phyloP scores from a whole-genome alignment of 1,284 basidiomycete species.

The Mycosarcoma mackinlayi region DNA sequence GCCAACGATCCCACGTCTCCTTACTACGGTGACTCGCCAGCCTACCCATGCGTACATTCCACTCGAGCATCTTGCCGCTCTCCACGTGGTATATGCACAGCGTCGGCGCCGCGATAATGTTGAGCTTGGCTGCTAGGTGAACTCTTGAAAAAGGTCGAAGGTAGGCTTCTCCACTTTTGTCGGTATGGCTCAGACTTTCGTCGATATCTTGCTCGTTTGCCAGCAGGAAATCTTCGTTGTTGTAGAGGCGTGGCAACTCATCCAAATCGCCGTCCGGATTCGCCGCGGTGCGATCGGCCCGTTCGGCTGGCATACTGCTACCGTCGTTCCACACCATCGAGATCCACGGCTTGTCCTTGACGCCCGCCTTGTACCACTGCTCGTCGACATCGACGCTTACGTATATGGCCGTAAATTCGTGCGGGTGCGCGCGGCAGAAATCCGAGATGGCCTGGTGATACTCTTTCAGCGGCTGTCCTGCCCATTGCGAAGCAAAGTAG shows the following conservation, averaged over 20 bases:
- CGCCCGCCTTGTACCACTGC: slow-evolving; percentile 63
- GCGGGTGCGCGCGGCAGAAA: slow-evolving; percentile 61
- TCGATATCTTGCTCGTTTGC: slow-evolving; percentile 69
- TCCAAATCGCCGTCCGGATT: slow-evolving; percentile 25
- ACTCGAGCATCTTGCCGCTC: slow-evolving; percentile 61
- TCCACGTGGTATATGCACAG: slow-evolving; percentile 67
- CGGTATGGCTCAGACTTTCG: slow-evolving; percentile 57
- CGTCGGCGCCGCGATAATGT: slow-evolving; percentile 67
- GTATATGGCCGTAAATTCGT: slow-evolving; percentile 68
- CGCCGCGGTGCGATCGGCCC: slow-evolving; percentile 28
- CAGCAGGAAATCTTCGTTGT: slow-evolving; percentile 68
- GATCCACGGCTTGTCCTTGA: slow-evolving; percentile 65
- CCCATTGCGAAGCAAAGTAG: slow-evolving; percentile 68
- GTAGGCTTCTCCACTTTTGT: slow-evolving; percentile 65
- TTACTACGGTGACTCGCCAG: slow-evolving; percentile 15
- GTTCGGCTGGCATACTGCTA: slow-evolving; percentile 53
- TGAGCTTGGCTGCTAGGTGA: slow-evolving; percentile 67
- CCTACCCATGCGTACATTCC: slow-evolving; percentile 59
- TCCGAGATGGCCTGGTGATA: slow-evolving; percentile 58
- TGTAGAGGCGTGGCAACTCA: slow-evolving; percentile 49
- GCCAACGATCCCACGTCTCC: slow-evolving; percentile 65
- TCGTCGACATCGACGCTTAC: slow-evolving; percentile 68
- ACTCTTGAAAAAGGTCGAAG: slow-evolving; percentile 69
- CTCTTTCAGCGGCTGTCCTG: slow-evolving; percentile 51
- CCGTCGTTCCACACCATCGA: slow-evolving; percentile 69